Evolutionary conservation across 352 stramenopile species (phyloP), one percentile per base, ranked within the genome.

Genomic region (Globisporangium megalacanthum): DNA sequence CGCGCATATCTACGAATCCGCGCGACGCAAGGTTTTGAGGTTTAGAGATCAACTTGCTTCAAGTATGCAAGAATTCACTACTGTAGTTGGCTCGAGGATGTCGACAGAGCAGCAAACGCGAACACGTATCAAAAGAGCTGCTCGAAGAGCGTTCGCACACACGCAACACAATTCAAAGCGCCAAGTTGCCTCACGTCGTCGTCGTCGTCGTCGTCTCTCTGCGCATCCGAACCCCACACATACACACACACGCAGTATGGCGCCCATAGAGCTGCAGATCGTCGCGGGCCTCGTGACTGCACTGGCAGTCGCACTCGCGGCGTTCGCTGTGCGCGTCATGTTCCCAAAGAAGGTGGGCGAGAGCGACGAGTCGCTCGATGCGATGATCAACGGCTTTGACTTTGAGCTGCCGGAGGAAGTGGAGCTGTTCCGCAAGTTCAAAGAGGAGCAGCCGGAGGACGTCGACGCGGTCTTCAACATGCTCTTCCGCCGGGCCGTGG

Each of bases 321-420:
- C 72, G 51, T 70, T 86, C 65, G 81, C 81, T 46, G 72, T 83
- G 54, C 78, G 78, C 48, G 78, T 90, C 37, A 70, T 84, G 71
- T 71, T 82, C 64, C 84, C 84, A 36, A 77, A 83, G 68, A 87
- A 86, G 66, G 70, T 75, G 58, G 66, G 75, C 64, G 82, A 88
- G 50, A 66, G 79, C 51, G 84, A 94, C 58, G 72, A 86, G 65
- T 89, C 77, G 58, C 73, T 94, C 48, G 81, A 94, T 33, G 81
- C 79, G 50, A 94, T 94, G 79, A 92, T 94, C 75, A 94, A 94
- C 64, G 84, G 84, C 68, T 94, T 94, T 54, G 84, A 94, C 78
- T 92, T 94, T 70, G 71, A 82, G 52, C 63, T 94, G 52, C 84
- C 84, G 0, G 78, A 91, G 33, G 81, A 94, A 58, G 79, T 91